Percentiles rank a stretch among this genome's conserved stretches.
Conservation (phyloP, 169 alveolate genomes). For the Cryptosporidium viatorum region DNA sequence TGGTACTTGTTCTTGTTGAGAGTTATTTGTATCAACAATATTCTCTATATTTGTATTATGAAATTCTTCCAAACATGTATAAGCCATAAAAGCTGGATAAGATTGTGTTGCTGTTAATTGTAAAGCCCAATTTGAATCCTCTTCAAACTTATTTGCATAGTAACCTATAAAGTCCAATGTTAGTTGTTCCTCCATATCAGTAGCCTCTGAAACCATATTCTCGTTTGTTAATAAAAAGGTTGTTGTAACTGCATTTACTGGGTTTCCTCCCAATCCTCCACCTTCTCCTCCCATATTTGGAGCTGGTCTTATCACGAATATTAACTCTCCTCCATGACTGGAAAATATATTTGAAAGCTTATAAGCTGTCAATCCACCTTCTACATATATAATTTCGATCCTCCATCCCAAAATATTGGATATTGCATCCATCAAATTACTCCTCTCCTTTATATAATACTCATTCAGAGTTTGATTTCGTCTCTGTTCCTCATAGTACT, state of each 20-base stretch:
- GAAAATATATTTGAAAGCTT: slow-evolving; percentile 67
- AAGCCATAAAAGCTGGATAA: slow-evolving; percentile 73
- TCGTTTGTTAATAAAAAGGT: slow-evolving; percentile 44
- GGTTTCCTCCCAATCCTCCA: background rate
- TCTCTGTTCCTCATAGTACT: slow-evolving; percentile 38
- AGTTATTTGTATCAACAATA: background rate
- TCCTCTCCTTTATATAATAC: slow-evolving; percentile 59
- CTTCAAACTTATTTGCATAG: slow-evolving; percentile 68
- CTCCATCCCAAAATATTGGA: slow-evolving; percentile 75
- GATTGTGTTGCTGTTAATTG: slow-evolving; percentile 71
- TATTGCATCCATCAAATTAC: slow-evolving; percentile 52
- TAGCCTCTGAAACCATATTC: slow-evolving; percentile 16
- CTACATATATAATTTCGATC: slow-evolving; percentile 57
- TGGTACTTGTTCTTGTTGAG: background rate
- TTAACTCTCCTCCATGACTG: slow-evolving; percentile 51
- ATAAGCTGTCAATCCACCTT: slow-evolving; percentile 66
- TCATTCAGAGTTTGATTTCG: slow-evolving; percentile 48
- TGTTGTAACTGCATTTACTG: slow-evolving; percentile 7
- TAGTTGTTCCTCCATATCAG: slow-evolving; percentile 66
- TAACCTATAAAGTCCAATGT: slow-evolving; percentile 70
- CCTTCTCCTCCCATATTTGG: slow-evolving; percentile 19
- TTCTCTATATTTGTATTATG: slow-evolving; percentile 8
- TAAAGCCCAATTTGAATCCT: slow-evolving; percentile 71
- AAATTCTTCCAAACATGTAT: slow-evolving; percentile 68
- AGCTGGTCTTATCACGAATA: slow-evolving; percentile 70